Evolutionary conservation across 139 green algal species (phyloP), one percentile per base, ranked within the genome.

Genomic region (Bryopsis sp.): DNA sequence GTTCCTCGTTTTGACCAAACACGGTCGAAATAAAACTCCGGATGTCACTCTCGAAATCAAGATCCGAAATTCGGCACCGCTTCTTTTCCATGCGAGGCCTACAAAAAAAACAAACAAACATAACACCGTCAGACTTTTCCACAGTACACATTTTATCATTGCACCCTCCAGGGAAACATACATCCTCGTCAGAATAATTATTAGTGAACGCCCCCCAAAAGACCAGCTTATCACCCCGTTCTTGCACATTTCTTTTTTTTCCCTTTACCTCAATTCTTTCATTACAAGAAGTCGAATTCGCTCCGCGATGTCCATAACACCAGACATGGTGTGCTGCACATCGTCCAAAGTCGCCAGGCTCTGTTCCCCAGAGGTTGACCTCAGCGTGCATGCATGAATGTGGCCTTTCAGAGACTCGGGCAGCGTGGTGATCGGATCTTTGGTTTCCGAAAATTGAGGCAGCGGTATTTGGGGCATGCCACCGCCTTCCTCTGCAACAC

Each of bases 11-110:
- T 35, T 50, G 7, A 37, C 8, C 33, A 35, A 54, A n/a, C 7
- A 69, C 62, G 6, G 6, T 15, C 7, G 24, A n/a, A 57, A 69
- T 54, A 6, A 34, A 3, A 35, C 7, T 31, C 54, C 62, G 15
- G 37, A 69, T 31, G 33, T 54, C 19, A 4, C 4, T 29, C 37
- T 69, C 62, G 54, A 69, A 69, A 54, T 69, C 62, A 8, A 57
- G 62, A 3, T 69, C 24, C 37, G 35, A 34, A 8, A 69, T 7
- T 5, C 43, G 58, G 11, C 43, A 54, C 19, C 19, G 43, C 43
- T 26, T 54, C 15, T 54, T 54, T 19, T 26, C 19, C 43, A 54
- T 54, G 11, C 43, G 43, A 19, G n/a, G n/a, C n/a, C n/a, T 54
- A 11, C 19, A 54, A 54, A 19, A 19, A 11, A 54, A 54, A 54